Conservation (phyloP, 2,329 filamentous ascomycete species). For the Ophiobolus disseminans region DNA sequence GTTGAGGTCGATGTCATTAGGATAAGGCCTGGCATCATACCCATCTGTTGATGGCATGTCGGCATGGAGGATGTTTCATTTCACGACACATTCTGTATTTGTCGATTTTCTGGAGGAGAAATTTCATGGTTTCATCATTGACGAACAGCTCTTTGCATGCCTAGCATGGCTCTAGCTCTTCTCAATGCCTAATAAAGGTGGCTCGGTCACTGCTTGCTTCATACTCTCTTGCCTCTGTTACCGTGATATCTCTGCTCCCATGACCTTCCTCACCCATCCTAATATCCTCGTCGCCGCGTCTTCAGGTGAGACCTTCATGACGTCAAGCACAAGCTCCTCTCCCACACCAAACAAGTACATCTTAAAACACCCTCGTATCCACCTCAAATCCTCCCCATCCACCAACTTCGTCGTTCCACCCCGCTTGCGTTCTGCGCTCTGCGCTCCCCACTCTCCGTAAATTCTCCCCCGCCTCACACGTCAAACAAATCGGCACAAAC, state of each 20-base stretch:
- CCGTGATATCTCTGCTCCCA: neutral
- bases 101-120: constrained; percentile 15
- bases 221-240: neutral
- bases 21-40: constrained; percentile 14
- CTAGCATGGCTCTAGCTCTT: constrained; percentile 23
- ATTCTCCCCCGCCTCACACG: neutral
- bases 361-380: neutral
- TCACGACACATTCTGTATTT: constrained; percentile 17
- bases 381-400: neutral
- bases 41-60: constrained; percentile 4
- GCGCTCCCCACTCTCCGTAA: neutral
- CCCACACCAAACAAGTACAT: neutral
- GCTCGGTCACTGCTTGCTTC: constrained; percentile 11
- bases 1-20: constrained; percentile 10
- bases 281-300: neutral
- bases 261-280: neutral
- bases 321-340: neutral
- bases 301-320: neutral
- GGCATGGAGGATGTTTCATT: constrained; percentile 3
- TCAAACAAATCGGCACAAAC: neutral
- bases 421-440: neutral
- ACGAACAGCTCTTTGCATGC: constrained; percentile 17
- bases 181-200: constrained; percentile 25
- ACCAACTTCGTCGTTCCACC: neutral
- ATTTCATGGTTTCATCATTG: constrained; percentile 16